These are phyloP conservation scores for Colletotrichum truncatum DNA, from an alignment of 2,329 filamentous ascomycete genomes.

Conservation along the genomic window DNA sequence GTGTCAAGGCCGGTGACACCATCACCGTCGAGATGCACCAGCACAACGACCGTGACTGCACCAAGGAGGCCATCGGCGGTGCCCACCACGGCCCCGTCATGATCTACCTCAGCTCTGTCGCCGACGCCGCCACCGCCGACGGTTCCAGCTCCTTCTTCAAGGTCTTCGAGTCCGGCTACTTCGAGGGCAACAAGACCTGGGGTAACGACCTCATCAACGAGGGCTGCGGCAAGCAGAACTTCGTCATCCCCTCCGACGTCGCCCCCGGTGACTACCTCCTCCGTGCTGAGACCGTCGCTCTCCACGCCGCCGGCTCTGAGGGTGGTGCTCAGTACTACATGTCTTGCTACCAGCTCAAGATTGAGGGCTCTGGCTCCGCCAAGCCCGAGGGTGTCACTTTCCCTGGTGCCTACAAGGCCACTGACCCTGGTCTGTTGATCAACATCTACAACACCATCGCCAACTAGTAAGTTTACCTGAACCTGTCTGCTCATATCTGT, in stretches of 20 bases:
- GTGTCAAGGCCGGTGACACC: conserved; percentile 42
- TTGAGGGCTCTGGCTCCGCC: conserved; percentile 36
- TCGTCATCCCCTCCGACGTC: conserved; percentile 53
- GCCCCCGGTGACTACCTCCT: conserved; percentile 62
- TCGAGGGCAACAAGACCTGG: conserved; percentile 29
- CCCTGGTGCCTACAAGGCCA: conserved; percentile 32
- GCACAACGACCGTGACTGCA: conserved; percentile 50
- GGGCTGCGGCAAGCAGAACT: conserved; percentile 29
- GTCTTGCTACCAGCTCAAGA: conserved; percentile 41
- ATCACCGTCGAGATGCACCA: conserved; percentile 59
- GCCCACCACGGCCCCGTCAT: conserved; percentile 61
- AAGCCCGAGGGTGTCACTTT: conserved; percentile 34
- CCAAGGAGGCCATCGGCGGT: conserved; percentile 59
- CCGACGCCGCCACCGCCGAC: conserved; percentile 53
- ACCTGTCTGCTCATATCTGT: no score
- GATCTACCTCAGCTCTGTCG: conserved; percentile 58
- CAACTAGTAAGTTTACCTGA: conserved; percentile 15
- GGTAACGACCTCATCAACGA: conserved; percentile 32
- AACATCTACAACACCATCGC: conserved; percentile 44
- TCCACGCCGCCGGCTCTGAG: conserved; percentile 51
- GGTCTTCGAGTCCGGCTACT: conserved; percentile 53
- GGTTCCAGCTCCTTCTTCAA: conserved; percentile 60
- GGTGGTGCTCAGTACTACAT: conserved; percentile 50
- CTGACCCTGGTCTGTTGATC: conserved; percentile 55
- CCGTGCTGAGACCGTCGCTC: conserved; percentile 62